Evolutionary conservation across 129 eudicot species (phyloP).

Genomic region (Artemisia annua): DNA sequence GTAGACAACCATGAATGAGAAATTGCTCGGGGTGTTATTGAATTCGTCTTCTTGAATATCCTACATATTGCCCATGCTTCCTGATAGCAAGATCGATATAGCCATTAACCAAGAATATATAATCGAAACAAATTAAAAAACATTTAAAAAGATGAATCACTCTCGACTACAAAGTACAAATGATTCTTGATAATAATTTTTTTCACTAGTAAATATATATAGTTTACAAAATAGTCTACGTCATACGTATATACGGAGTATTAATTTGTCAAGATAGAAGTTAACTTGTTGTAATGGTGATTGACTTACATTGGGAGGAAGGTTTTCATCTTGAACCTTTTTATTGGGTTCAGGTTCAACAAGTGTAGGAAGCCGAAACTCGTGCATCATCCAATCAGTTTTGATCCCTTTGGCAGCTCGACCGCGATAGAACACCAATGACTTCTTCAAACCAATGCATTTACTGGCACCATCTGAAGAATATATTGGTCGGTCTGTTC

Average conservation of each 20-base stretch:
- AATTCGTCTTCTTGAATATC: constrained; percentile 79
- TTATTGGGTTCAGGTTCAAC: constrained; percentile 40
- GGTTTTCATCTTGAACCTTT: constrained; percentile 51
- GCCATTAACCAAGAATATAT: background rate
- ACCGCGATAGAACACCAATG: constrained; percentile 86
- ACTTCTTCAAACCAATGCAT: constrained; percentile 87
- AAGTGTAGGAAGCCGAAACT: constrained; percentile 73
- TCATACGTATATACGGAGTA: background rate
- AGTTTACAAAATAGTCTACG: background rate
- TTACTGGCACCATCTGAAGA: constrained; percentile 53
- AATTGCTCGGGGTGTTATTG: constrained; percentile 68
- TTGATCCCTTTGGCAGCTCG: constrained; percentile 90
- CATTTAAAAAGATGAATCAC: too few relatives aligned
- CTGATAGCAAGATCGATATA: constrained; percentile 32
- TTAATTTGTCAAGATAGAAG: background rate
- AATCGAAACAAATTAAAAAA: too few relatives aligned
- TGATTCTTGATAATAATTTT: background rate
- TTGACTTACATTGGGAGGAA: constrained; percentile 59
- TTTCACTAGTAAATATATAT: too few relatives aligned
- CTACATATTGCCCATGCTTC: constrained; percentile 93
- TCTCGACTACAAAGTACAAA: too few relatives aligned
- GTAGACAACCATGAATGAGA: constrained; percentile 64
- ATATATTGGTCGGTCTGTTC: constrained; percentile 90
- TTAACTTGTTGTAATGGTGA: background rate
- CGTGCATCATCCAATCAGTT: constrained; percentile 99